Base-by-base conservation (phyloP, 2,329 filamentous ascomycete species). In the Ophiostoma quercus region DNA sequence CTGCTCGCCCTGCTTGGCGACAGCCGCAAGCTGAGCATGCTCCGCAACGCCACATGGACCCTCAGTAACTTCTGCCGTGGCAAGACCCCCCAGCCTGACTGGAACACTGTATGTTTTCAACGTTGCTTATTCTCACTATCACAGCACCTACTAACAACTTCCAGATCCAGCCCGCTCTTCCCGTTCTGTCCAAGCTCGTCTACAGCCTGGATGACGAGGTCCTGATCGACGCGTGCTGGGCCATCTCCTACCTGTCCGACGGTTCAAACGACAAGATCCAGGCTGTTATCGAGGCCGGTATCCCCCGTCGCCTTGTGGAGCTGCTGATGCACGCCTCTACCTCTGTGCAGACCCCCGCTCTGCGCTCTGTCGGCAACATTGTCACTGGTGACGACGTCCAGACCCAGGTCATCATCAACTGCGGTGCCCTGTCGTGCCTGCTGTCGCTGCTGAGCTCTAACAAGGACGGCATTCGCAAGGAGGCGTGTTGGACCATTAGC, bases 61-160 rank as follows among this genome's bases (percentile, higher is more conserved):
- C 84, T 99, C 70, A 98, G 95, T 87, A 99, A 99, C 85, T 99
- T 99, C 84, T 99, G 95, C 84, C 92, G 95, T 85, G 95, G 95
- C 82, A 99, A 99, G 88, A 97, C 94, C 9, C 95, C 95, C 68
- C 95, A 99, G 83, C 95, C 95, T 66, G 95, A 99, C 79, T 99
- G 95, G 95, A 88, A 89, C 78, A 97, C 92, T 51, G 93, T 97
- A 85, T 81, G 92, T 85, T 62, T 63, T 51, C 1, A 6, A 34
- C 34, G 25, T 29, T 34, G 5, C n/a, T n/a, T n/a, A 5, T 6
- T 34, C 5, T 5, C 34, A 34, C 4, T 22, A 16, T 16, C 57
- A 19, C 14, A 41, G 2, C 43, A 9, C 22, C 51, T 9, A 14
- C 63, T 60, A 11, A 41, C 37, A 9, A 75, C 73, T 74, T 54